Base-by-base conservation (phyloP, 225 moss, liverwort and hornwort genomes). In the Pleurozium schreberi region DNA sequence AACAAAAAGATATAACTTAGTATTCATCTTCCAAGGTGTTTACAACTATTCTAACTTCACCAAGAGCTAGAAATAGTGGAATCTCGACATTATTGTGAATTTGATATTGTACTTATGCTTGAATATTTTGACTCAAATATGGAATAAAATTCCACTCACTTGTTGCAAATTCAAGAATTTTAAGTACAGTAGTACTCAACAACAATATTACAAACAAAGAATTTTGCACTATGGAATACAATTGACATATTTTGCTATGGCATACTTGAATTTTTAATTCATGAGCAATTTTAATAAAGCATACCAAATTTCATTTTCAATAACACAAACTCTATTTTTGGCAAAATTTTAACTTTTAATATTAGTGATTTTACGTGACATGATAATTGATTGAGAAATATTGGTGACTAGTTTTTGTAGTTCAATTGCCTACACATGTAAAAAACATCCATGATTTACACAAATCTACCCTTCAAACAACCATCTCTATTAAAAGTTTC, bases 41-140 rank as follows among this genome's bases (percentile, higher is more conserved):
- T 22, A 19, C 25, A 49, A 18, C 31, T 49, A 31, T 31, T 4
- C 11, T 19, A 22, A 52, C 1, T 34, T 52, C 10, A 34, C 5
- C 9, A 14, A 50, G 22, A 49, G 14, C 3, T 1, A 0, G 22
- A 21, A 22, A 52, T 76, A 34, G 12, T 22, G 0, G 0, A 52
- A 52, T 76, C 34, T 52, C 0, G 0, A 50, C 3, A 50, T 52
- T 47, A 22, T 34, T 4, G 36, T 36, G 7, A 14, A 4, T 28
- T 52, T 52, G 9, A 23, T 22, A 52, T 47, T 52, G 21, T 5
- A 22, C 0, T 50, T 11, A 19, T 33, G 10, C 20, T 50, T 5
- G 5, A 49, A 75, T 49, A 34, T 36, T 34, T 76, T 43, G 6
- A 52, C 4, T 52, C 3, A 13, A 52, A 6, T 33, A 33, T 52